These are phyloP conservation scores for Eucalyptus tenuipes DNA, from an alignment of 345 rosid species.

Conservation along the genomic window DNA sequence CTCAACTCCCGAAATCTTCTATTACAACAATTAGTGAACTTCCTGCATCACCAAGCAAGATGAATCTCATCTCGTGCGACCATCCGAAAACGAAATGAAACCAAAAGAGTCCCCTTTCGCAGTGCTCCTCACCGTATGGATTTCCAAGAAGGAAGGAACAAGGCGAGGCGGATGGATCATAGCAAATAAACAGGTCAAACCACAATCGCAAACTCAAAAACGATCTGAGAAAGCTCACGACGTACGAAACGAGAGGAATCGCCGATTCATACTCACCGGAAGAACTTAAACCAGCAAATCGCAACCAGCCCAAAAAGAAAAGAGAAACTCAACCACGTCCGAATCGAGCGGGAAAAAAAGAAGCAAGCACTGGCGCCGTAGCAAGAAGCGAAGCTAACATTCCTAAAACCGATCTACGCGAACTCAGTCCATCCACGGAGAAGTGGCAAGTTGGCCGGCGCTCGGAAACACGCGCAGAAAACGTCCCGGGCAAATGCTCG, in stretches of 20 bases:
- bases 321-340: background rate
- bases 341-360: background rate
- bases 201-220: background rate
- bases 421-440: background rate
- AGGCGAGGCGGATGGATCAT: background rate
- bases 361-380: background rate
- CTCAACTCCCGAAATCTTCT: background rate
- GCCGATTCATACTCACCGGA: background rate
- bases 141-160: background rate
- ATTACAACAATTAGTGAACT: background rate
- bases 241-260: background rate
- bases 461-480: background rate
- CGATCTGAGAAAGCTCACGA: background rate
- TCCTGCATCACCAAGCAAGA: background rate
- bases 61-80: background rate
- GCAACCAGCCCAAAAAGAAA: background rate
- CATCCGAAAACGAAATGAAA: background rate
- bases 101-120: background rate
- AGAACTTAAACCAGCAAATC: background rate
- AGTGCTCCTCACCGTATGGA: background rate
- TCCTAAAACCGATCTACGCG: background rate
- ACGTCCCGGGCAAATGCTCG: background rate
- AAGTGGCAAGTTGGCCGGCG: background rate
- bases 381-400: background rate
- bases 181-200: background rate